Conservation (phyloP, 129 eudicot genomes). For the Oenanthe sinensis region DNA sequence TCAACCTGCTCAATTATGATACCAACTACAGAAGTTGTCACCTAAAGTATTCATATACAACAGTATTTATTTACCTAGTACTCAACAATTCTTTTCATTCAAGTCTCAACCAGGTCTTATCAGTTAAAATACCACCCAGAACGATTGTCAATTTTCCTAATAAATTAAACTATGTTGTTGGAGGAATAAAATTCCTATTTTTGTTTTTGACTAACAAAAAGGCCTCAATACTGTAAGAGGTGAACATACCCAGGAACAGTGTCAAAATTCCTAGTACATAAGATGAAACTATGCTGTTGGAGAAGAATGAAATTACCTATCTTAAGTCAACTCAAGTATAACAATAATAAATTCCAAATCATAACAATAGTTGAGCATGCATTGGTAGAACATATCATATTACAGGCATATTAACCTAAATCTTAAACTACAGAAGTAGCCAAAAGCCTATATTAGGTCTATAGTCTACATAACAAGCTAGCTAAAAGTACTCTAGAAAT, state of each 20-base stretch:
- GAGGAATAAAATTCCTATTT: background rate
- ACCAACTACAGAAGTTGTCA: background rate
- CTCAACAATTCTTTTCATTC: background rate
- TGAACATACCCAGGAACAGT: background rate
- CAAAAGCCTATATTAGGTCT: constrained; percentile 1
- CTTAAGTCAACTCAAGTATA: constrained; percentile 10
- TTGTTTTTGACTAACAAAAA: too few relatives aligned
- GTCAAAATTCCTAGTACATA: background rate
- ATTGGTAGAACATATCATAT: background rate
- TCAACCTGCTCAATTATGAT: background rate
- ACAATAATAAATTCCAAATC: constrained; percentile 1
- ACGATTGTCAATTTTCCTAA: background rate
- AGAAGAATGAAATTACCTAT: background rate
- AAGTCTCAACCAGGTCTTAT: background rate
- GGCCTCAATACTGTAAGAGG: background rate
- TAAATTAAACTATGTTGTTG: too few relatives aligned
- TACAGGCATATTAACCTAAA: constrained; percentile 7
- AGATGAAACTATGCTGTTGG: background rate
- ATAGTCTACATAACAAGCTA: constrained; percentile 22
- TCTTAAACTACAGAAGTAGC: constrained; percentile 6
- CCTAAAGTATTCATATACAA: background rate
- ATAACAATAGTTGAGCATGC: constrained; percentile 5
- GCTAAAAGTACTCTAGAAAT: constrained; percentile 10
- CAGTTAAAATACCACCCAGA: background rate
- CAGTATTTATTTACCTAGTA: background rate